Base-by-base conservation (phyloP, 2,329 filamentous ascomycete species). In the Pseudopithomyces chartarum region DNA sequence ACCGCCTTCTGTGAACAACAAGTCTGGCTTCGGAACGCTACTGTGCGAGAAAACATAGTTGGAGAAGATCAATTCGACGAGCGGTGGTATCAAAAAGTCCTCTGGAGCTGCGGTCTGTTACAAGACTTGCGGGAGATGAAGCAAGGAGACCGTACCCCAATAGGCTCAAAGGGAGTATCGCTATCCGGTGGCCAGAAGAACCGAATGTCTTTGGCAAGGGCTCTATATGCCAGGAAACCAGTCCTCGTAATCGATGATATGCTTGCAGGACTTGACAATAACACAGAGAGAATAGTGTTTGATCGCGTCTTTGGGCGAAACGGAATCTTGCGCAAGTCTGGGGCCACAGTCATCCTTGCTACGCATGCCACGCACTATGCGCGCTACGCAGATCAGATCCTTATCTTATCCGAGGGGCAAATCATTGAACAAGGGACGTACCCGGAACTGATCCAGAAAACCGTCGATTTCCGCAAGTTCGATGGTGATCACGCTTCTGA, bases 161-260 rank as follows among this genome's bases (percentile, higher is more conserved):
- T 81, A 47, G 81, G 80, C 15, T 80, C 75, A 57, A 78, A 79
- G 57, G 81, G 80, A 6, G 71, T 80, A 45, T 71, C 76, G 3
- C 73, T 83, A 12, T 81, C 79, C 61, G 80, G 80, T 17, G 81
- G 81, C 5, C 80, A 83, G 58, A 79, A 77, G 53, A 78, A 81
- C 53, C 73, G 80, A 22, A 73, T 82, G 48, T 52, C 59, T 33
- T 45, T 82, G 13, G 81, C 81, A 39, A 71, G 81, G 39, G 80
- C 80, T n/a, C 68, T 82, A 3, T 83, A 82, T 65, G 72, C 80
- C 7, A 70, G 75, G 43, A 74, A 73, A 44, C 68, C 74, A 13
- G 63, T 80, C 15, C 63, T 81, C n/a, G 68, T 82, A 13, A 65
- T 82, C 12, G 80, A 82, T 58, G 80, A 82, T 57, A 75, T 80